A percentile compares a stretch with the other conserved stretches of the same genome.
These are phyloP conservation scores for Santalum album DNA, from an alignment of 164 flowering plant species.

Conservation along the genomic window DNA sequence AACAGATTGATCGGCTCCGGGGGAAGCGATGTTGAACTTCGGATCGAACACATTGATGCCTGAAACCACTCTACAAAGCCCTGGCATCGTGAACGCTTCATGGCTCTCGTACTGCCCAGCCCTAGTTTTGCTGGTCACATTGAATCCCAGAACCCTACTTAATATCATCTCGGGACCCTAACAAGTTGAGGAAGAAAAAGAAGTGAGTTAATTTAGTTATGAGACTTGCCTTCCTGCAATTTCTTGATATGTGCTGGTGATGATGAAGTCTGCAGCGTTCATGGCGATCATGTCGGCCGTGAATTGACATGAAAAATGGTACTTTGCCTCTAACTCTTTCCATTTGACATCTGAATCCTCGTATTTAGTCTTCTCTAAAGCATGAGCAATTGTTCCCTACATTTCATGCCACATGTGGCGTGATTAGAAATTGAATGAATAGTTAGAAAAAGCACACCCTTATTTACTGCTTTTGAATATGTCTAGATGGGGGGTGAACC, in stretches of 20 bases:
- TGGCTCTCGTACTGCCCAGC: constrained; percentile 98
- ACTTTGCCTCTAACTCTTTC: constrained; percentile 75
- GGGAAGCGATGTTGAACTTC: constrained; percentile 91
- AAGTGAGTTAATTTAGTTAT: too few species aligned
- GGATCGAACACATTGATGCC: constrained; percentile 93
- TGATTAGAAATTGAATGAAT: not conserved
- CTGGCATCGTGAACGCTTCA: constrained; percentile 75
- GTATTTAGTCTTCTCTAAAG: constrained; percentile 93
- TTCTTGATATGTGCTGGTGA: constrained; percentile 96
- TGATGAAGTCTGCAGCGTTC: constrained; percentile 89
- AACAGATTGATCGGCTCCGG: constrained; percentile 90
- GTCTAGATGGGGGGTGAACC: constrained; percentile 22
- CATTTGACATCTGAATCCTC: constrained; percentile 87
- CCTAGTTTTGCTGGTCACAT: constrained; percentile 52
- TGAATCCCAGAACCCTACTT: too few species aligned
- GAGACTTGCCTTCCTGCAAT: constrained; percentile 77
- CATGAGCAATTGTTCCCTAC: constrained; percentile 96
- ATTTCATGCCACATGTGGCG: too few species aligned
- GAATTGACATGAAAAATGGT: constrained; percentile 93
- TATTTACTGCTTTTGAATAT: not conserved
- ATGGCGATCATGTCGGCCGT: constrained; percentile 86
- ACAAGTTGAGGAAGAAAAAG: too few species aligned
- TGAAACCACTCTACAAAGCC: constrained; percentile 72
- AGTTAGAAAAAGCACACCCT: not conserved
- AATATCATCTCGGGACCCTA: too few species aligned